Base-by-base conservation (phyloP, 306 rosid genomes). In the Ammopiptanthus mongolicus region DNA sequence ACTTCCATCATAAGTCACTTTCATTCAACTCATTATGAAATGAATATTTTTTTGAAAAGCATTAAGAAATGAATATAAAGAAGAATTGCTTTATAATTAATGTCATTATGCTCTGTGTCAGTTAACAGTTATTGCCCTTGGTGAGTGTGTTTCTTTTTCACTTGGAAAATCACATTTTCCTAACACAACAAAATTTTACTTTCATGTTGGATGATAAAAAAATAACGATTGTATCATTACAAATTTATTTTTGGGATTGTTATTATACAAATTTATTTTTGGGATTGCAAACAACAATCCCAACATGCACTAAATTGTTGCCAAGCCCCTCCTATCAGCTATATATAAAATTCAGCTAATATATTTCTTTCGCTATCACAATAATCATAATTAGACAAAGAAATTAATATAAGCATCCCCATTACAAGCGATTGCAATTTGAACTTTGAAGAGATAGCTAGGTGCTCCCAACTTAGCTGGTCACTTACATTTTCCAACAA, bases 1-100 rank as follows among this genome's bases (percentile, higher is more conserved):
- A 58, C 76, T 80, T 74, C 15, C 22, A 50, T 29, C 29, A 4
- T 13, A 80, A 60, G 84, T 74, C 76, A 74, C 66, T 74, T 37
- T 70, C 44, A 59, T 17, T 50, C 18, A 25, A 39, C 72, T 80
- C 72, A 33, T 46, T 44, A 74, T 5, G 36, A 76, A 51, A 62
- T 56, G 25, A 39, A 55, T 23, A 37, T 2, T n/a, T n/a, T n/a
- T n/a, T n/a, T n/a, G n/a, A n/a, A n/a, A n/a, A n/a, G n/a, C n/a
- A 33, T 44, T 42, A 73, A 10, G 36, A 76, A 51, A 62, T 56
- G 25, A 41, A 56, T 25, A 39, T 2, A 37, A 36, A 25, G 1
- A 25, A 57, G 55, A 59, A 57, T 58, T 59, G 37, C 23, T 33
- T 47, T 47, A 12, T 28, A 46, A 56, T 73, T 9, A 19, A 15